Percentiles rank a stretch among this genome's conserved stretches.
Evolutionary conservation across 108 stramenopile species (phyloP).

Genomic region (Asterionellopsis glacialis): DNA sequence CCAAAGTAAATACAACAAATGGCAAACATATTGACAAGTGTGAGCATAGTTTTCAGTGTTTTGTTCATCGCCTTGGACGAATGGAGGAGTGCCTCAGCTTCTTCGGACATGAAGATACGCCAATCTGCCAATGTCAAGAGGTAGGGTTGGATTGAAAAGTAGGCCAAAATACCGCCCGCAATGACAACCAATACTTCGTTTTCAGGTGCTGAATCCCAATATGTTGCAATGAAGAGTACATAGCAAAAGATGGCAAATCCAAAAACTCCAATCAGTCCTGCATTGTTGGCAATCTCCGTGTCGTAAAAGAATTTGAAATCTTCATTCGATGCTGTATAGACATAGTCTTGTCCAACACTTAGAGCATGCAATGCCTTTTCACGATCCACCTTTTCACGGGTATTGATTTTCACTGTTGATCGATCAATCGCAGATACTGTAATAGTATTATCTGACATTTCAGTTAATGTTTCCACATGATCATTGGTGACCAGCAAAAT

Average conservation of each 20-base stretch:
- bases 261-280: constrained; percentile 32
- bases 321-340: constrained; percentile 14
- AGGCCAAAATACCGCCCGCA: constrained; percentile 44
- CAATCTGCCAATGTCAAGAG: constrained; percentile 53
- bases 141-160: constrained; percentile 61
- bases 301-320: constrained; percentile 61
- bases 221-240: constrained; percentile 38
- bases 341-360: constrained; percentile 47
- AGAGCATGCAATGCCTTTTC: constrained; percentile 45
- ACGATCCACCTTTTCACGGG: constrained; percentile 36
- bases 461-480: constrained; percentile 53
- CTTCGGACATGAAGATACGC: constrained; percentile 56
- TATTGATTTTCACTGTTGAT: constrained; percentile 44
- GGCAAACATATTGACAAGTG: constrained; percentile 28
- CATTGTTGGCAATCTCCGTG: constrained; percentile 43
- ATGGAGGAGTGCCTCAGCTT: constrained; percentile 62
- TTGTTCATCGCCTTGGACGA: constrained; percentile 51
- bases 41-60: constrained; percentile 36
- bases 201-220: constrained; percentile 45
- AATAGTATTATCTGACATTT: constrained; percentile 62
- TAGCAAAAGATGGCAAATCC: constrained; percentile 41
- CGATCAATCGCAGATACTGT: constrained; percentile 64
- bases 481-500: constrained; percentile 73
- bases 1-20: constrained; percentile 38
- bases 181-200: constrained; percentile 44